These are phyloP conservation scores for Paraphaeosphaeria sporulosa DNA, from an alignment of 2,329 filamentous ascomycete species.

Conservation along the genomic window DNA sequence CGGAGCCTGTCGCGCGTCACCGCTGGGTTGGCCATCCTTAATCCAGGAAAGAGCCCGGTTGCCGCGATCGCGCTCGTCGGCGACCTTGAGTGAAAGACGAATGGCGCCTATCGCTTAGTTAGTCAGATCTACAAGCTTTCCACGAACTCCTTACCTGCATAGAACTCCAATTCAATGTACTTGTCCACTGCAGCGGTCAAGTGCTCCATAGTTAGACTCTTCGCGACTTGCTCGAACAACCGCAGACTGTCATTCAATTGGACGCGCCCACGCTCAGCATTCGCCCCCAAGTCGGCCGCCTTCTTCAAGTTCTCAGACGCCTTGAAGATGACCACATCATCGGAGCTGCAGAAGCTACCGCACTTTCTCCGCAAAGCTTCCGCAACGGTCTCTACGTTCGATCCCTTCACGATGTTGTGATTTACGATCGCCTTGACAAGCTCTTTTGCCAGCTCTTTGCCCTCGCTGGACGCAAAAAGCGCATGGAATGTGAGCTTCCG, in stretches of 20 bases:
- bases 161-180: slow-evolving; percentile 85
- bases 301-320: slow-evolving; percentile 94
- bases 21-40: slow-evolving; percentile 75
- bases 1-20: slow-evolving; percentile 72
- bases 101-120: slow-evolving; percentile 69
- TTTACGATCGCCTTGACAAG: slow-evolving; percentile 98
- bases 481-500: slow-evolving; percentile 84
- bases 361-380: slow-evolving; percentile 92
- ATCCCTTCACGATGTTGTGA: slow-evolving; percentile 93
- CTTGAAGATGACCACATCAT: slow-evolving; percentile 98
- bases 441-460: slow-evolving; percentile 89
- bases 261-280: slow-evolving; percentile 77
- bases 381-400: slow-evolving; percentile 96
- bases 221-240: slow-evolving; percentile 88
- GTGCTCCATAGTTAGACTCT: slow-evolving; percentile 80
- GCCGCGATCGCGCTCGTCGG: slow-evolving; percentile 83
- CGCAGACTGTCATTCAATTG: slow-evolving; percentile 88
- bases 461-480: slow-evolving; percentile 79
- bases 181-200: slow-evolving; percentile 78
- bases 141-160: slow-evolving; percentile 65
- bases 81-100: slow-evolving; percentile 82
- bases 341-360: slow-evolving; percentile 95
- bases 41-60: slow-evolving; percentile 87
- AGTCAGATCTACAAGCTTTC: neutral
- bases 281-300: slow-evolving; percentile 78